phyloP scores from a whole-genome alignment of 768 basidiomycete species.

The Amanita exitialis region DNA sequence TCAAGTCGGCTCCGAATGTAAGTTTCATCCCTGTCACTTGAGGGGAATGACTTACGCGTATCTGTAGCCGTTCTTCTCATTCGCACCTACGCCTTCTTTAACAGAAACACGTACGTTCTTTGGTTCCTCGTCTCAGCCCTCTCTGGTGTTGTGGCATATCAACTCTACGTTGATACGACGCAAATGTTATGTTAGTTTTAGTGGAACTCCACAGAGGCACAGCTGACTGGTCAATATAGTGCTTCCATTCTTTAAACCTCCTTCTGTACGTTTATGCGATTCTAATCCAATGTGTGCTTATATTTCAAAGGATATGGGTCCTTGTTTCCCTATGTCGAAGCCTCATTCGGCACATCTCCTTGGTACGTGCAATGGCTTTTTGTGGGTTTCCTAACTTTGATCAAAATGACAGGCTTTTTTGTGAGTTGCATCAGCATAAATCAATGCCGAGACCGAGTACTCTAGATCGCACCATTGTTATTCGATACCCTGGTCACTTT shows the following conservation, averaged over 20 bases:
- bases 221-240: constrained; percentile 26
- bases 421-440: constrained; percentile 25
- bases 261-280: constrained; percentile 33
- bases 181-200: constrained; percentile 60
- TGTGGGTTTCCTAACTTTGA: constrained; percentile 7
- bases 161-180: constrained; percentile 69
- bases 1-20: constrained; percentile 75
- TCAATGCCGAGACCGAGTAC: not conserved
- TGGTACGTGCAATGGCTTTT: constrained; percentile 29
- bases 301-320: constrained; percentile 36
- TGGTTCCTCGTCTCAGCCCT: constrained; percentile 55
- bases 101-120: constrained; percentile 61
- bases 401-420: constrained; percentile 36
- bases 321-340: constrained; percentile 75
- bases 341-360: constrained; percentile 78
- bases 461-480: constrained; percentile 70
- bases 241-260: constrained; percentile 55
- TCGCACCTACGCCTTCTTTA: constrained; percentile 81
- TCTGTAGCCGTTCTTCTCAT: constrained; percentile 64
- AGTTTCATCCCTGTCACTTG: constrained; percentile 13
- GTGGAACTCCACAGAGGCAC: not conserved
- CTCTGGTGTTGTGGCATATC: constrained; percentile 69
- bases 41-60: constrained; percentile 12
- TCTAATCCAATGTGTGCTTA: not conserved
- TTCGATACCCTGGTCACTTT: constrained; percentile 75